Evolutionary conservation across 768 basidiomycete species (phyloP), one percentile per base, ranked within the genome.

Genomic region (Pleurotus cornucopiae): DNA sequence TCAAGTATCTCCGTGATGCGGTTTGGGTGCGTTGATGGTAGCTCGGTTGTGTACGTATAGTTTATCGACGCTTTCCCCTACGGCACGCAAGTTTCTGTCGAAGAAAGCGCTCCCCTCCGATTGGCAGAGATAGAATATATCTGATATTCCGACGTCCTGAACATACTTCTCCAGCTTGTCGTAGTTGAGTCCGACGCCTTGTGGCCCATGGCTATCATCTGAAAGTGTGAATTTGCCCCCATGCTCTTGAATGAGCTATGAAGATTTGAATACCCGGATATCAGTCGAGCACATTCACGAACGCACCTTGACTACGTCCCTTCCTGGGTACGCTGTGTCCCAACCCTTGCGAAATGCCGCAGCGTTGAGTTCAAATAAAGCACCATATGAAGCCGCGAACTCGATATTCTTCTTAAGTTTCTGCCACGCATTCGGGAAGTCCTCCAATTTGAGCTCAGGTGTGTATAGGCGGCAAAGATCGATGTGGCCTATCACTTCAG

Each of bases 161-260:
- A 94, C 73, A 69, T 98, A 98, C 9, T 76, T 74, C 46, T 73
- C 75, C 59, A 89, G 69, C 16, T 79, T 76, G 54, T 73, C 64
- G 63, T 98, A 99, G 69, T 98, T 93, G 57, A 93, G 75, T 0
- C 94, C 94, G 54, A 98, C 94, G 6, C 84, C 84, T 26, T 84
- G 82, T 2, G 93, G 89, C 0, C 92, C 94, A 64, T 99, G 97
- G 52, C 94, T 95, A 71, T 98, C 97, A 67, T 98, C 97, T 4
- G 96, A 98, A 23, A 99, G 77, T 16, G 87, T 81, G 60, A 97
- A 83, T 20, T 83, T 82, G 2, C 95, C 97, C 7, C 79, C 82
- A 47, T 77, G 69, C 43, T 76, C 66, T n/a, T 83, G 61, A 56
- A 98, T 89, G 20, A 88, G 64, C 96, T 98, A 34, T 41, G 45